Conservation (phyloP, 805 yeast species). For the Lachancea fermentati region DNA sequence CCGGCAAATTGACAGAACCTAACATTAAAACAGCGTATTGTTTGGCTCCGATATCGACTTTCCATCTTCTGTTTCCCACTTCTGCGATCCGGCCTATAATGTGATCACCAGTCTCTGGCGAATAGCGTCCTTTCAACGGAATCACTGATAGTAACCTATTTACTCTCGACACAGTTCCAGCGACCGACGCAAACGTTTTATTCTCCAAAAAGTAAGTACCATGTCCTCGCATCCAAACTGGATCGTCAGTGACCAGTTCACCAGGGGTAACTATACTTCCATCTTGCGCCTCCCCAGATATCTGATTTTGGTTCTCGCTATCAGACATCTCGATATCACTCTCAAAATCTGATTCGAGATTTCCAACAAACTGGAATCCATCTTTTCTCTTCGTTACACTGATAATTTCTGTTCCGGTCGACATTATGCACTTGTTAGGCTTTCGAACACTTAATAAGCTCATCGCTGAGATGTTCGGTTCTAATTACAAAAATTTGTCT, state of each 20-base stretch:
- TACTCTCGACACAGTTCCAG: constrained; percentile 82
- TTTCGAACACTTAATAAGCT: no score
- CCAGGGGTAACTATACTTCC: constrained; percentile 82
- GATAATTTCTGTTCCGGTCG: constrained; percentile 26
- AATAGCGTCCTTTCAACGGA: constrained; percentile 81
- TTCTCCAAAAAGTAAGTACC: constrained; percentile 82
- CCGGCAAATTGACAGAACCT: constrained; percentile 95
- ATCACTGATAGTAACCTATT: constrained; percentile 80
- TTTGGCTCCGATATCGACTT: constrained; percentile 92
- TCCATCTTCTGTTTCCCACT: constrained; percentile 93
- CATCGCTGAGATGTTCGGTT: constrained; percentile 2
- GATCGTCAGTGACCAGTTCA: constrained; percentile 90
- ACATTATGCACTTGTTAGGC: no score
- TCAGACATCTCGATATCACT: constrained; percentile 28
- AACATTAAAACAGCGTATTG: constrained; percentile 89
- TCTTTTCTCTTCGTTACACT: constrained; percentile 25
- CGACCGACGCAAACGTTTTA: constrained; percentile 82
- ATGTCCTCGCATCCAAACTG: constrained; percentile 98
- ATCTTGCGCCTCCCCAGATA: constrained; percentile 24
- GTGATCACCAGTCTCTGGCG: constrained; percentile 96
- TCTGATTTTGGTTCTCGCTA: constrained; percentile 25
- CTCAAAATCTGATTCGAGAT: constrained; percentile 9
- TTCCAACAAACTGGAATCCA: constrained; percentile 20
- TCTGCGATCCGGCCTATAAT: constrained; percentile 90
- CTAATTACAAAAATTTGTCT: constrained; percentile 1